A percentile compares a stretch with the other conserved stretches of the same genome.
Evolutionary conservation across 768 basidiomycete genomes (phyloP).

Genomic region (Psilocybe tampanensis): DNA sequence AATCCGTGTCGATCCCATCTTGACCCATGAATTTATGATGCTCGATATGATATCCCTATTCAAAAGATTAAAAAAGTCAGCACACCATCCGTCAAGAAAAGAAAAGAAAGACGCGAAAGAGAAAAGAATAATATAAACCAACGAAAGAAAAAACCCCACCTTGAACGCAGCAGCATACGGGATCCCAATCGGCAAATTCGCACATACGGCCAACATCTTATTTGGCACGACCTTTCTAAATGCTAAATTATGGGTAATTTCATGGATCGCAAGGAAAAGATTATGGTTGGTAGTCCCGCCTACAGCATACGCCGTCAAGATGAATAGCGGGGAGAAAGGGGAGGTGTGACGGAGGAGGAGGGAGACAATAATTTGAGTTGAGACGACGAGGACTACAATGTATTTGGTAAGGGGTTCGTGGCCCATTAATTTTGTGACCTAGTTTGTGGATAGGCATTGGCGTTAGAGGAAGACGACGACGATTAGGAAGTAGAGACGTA

Average conservation of each 20-base stretch:
- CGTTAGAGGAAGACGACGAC: not conserved
- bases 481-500: constrained; percentile 32
- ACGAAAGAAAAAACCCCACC: too few relatives aligned
- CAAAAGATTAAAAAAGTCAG: too few relatives aligned
- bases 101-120: not conserved
- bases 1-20: constrained; percentile 94
- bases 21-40: constrained; percentile 96
- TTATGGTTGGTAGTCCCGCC: constrained; percentile 98
- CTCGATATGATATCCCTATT: constrained; percentile 90
- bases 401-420: constrained; percentile 91
- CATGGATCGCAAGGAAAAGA: constrained; percentile 96
- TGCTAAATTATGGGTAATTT: constrained; percentile 97
- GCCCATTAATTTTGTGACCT: constrained; percentile 98
- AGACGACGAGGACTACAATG: constrained; percentile 81
- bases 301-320: constrained; percentile 78
- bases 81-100: too few relatives aligned
- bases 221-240: constrained; percentile 84
- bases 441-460: not conserved
- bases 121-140: not conserved
- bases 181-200: constrained; percentile 92
- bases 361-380: constrained; percentile 71
- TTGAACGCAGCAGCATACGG: constrained; percentile 98
- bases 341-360: constrained; percentile 66
- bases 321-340: constrained; percentile 71
- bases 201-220: constrained; percentile 85